Evolutionary conservation across 352 stramenopile species (phyloP).

Genomic region (Pythium biforme): DNA sequence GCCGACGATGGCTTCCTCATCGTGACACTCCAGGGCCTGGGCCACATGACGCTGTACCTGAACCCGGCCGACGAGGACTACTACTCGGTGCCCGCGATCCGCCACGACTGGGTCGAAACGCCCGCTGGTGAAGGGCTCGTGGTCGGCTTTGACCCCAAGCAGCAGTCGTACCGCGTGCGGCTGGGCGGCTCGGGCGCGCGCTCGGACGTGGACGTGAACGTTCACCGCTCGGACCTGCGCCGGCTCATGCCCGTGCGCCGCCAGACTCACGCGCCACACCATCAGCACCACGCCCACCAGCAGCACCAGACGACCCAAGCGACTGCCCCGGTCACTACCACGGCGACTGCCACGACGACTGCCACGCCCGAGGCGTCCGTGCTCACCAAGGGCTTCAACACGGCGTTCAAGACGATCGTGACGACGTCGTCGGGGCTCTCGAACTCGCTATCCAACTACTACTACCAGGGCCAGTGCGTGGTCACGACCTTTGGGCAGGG

Average conservation of each 20-base stretch:
- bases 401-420: slow-evolving; percentile 56
- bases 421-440: slow-evolving; percentile 53
- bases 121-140: slow-evolving; percentile 53
- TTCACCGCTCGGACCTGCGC: slow-evolving; percentile 33
- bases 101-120: slow-evolving; percentile 59
- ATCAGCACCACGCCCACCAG: background rate
- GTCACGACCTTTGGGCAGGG: slow-evolving; percentile 67
- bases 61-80: slow-evolving; percentile 40
- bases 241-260: slow-evolving; percentile 29
- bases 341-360: slow-evolving; percentile 25
- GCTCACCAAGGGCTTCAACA: slow-evolving; percentile 45
- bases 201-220: slow-evolving; percentile 31
- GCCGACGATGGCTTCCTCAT: slow-evolving; percentile 49
- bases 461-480: slow-evolving; percentile 70
- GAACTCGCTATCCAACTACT: slow-evolving; percentile 60
- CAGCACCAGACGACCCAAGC: too few relatives aligned
- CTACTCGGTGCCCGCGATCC: slow-evolving; percentile 54
- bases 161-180: slow-evolving; percentile 56
- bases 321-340: slow-evolving; percentile 11
- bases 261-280: slow-evolving; percentile 11
- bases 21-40: slow-evolving; percentile 44
- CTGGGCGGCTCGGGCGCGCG: slow-evolving; percentile 40
- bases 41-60: slow-evolving; percentile 39
- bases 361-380: slow-evolving; percentile 35
- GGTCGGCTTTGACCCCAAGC: slow-evolving; percentile 42